Evolutionary conservation across 345 rosid genomes (phyloP), one percentile per base, ranked within the genome.

Genomic region (Hibiscus trionum): DNA sequence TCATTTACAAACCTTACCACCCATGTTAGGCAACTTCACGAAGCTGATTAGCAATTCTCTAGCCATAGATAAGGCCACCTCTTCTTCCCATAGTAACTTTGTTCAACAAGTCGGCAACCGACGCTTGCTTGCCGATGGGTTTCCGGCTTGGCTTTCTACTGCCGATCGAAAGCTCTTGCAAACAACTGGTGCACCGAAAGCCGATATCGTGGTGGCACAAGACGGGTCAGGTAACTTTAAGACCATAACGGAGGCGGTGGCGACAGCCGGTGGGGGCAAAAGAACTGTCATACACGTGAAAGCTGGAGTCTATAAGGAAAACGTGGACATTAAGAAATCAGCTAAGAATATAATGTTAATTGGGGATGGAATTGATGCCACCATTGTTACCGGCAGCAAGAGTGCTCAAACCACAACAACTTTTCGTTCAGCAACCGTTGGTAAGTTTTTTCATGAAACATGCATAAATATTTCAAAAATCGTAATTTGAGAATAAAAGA

Each of bases 341-440:
- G 19, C 56, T 12, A 66, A 66, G 14, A 85, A 90, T 60, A 55
- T 94, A 61, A 94, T 91, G 97, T 64, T 91, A 7, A 59, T 90
- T 16, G 98, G 97, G 24, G 97, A 94, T 68, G 98, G 98, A 35
- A 85, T 88, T 6, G 95, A 83, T 63, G 91, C 87, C 8, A 91
- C 98, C 0, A 56, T 90, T 2, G 83, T 94, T 66, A 88, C 94
- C 12, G 88, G 89, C 10, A 79, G 52, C 72, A 84, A 77, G 53
- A 94, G 78, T 77, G 82, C 78, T 59, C 57, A 79, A 31, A 89
- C 76, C 62, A 90, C 89, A 60, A 88, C 96, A 26, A 91, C 98
- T 66, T 94, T 87, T 77, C 66, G 90, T 19, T 80, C 98, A 15
- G 97, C 96, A 9, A 90, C 98, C 68, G 81, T 91, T 75, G 97